Base-by-base conservation (phyloP, 1,284 basidiomycete genomes). In the Laetiporus sulphureus region DNA sequence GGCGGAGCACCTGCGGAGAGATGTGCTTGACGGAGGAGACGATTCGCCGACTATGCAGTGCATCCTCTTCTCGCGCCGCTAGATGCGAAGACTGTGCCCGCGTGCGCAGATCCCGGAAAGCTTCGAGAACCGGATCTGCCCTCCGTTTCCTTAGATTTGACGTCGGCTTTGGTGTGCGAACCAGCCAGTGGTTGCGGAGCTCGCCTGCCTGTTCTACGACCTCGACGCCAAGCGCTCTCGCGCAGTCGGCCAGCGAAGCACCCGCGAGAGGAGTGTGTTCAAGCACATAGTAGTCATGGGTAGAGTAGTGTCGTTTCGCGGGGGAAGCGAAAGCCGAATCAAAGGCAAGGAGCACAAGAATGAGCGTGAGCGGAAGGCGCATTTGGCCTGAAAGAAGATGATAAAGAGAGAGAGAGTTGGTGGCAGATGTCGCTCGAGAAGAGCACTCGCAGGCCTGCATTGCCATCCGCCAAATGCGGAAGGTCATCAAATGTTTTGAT, bases 231-330 rank as follows among this genome's bases (percentile, higher is more conserved):
- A 98, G 73, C 2, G 69, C 64, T 2, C 63, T 49, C 2, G 83
- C 75, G 33, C 86, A 69, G 38, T 81, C 73, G 35, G 63, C 63
- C 48, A 84, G 65, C 43, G 84, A 74, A 47, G 71, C 67, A 27
- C 69, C 69, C 36, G 64, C 59, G 5, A 57, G 56, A 38, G 85
- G 76, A 52, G 75, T 65, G 58, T 91, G 77, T 60, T 92, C 83
- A 20, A 95, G 62, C 46, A 91, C 85, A 67, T 94, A 95, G 68
- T 99, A 99, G 53, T 86, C 73, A 64, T 98, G 88, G 6, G 86
- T 83, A 51, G 73, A 64, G 62, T 98, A 94, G 32, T 67, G 64
- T 36, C 72, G 72, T 55, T 67, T 75, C 47, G 64, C 54, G 30
- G 72, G 73, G 15, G 65, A 52, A 23, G 56, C 57, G 35, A 56